Evolutionary conservation across 2,329 filamentous ascomycete genomes (phyloP), one percentile per base, ranked within the genome.

Genomic region (Sarocladium strictum): DNA sequence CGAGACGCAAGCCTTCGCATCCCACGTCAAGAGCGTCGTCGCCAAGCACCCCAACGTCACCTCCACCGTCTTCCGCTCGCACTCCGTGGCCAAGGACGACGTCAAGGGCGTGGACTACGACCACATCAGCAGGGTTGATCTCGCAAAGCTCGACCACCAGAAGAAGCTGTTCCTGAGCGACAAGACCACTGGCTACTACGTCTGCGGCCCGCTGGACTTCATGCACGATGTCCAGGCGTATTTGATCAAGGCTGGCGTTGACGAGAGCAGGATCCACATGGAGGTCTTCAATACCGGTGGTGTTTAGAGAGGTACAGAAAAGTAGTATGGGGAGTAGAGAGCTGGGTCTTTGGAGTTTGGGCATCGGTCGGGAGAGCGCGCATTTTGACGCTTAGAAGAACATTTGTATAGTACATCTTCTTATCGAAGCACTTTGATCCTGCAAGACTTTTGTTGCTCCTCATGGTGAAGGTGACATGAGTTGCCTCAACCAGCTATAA

Each of bases 181-280:
- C 60, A 51, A 67, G 1, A 69, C 69, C 41, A 76, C 88, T 0
- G 74, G 84, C 62, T 92, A 90, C 67, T 91, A 81, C 61, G 71
- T 89, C 53, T 92, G 89, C 63, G 89, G 88, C 0, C 87, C 88
- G 0, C 75, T 77, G 57, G 64, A 67, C 7, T 92, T 90, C 73
- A 92, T 92, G 89, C 62, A 76, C 10, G 78, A 81, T 35, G 71
- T 80, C 21, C 72, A 80, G 59, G 67, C 69, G 7, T 76, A 72
- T 60, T 71, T 91, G 55, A 69, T 76, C 60, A 70, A 62, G 2
- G 68, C 73, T 54, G 85, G 85, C 0, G 84, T 90, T 1, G 67
- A 72, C 1, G 67, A 69, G n/a, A 75, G 76, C 27, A 78, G 81
- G 59, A 76, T 89, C 54, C 79, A 84, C 62, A 75, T 89, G 60